A percentile compares a stretch with the other conserved stretches of the same genome.
These are phyloP conservation scores for Xylaria sp. DNA, from an alignment of 2,329 filamentous ascomycete genomes.

Conservation along the genomic window DNA sequence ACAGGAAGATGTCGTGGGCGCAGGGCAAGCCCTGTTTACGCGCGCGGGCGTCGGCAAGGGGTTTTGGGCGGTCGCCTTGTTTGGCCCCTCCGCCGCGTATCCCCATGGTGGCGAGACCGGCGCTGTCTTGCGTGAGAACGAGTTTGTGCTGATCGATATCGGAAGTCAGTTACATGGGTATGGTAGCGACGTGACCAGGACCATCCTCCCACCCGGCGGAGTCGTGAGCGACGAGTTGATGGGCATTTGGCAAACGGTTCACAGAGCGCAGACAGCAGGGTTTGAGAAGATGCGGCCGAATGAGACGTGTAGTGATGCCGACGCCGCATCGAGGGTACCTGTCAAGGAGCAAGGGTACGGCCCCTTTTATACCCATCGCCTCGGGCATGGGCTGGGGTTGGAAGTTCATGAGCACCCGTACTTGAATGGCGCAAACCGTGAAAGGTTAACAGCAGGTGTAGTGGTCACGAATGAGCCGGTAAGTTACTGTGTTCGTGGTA, in stretches of 20 bases:
- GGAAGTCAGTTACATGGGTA: constrained; percentile 47
- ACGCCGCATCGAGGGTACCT: constrained; percentile 45
- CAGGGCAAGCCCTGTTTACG: constrained; percentile 41
- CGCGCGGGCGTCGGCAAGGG: constrained; percentile 45
- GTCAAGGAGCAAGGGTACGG: constrained; percentile 43
- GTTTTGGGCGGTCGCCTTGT: constrained; percentile 48
- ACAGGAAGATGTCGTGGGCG: constrained; percentile 44
- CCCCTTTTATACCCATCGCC: constrained; percentile 47
- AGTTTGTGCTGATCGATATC: constrained; percentile 49
- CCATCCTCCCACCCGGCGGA: constrained; percentile 43
- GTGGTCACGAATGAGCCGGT: constrained; percentile 49
- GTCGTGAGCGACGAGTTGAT: constrained; percentile 44
- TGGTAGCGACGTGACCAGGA: constrained; percentile 48
- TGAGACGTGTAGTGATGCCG: constrained; percentile 46
- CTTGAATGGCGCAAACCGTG: constrained; percentile 47
- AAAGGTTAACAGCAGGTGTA: constrained; percentile 44
- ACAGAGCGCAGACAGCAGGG: constrained; percentile 42
- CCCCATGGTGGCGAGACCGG: constrained; percentile 47
- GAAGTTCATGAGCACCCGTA: constrained; percentile 49
- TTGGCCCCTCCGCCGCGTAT: constrained; percentile 47
- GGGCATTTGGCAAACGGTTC: constrained; percentile 45
- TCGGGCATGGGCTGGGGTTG: constrained; percentile 47
- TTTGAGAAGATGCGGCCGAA: constrained; percentile 45
- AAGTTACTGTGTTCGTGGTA: constrained; percentile 22
- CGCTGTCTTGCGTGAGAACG: constrained; percentile 42